Evolutionary conservation across 2,329 filamentous ascomycete species (phyloP).

Genomic region (Diaporthe humulicola): DNA sequence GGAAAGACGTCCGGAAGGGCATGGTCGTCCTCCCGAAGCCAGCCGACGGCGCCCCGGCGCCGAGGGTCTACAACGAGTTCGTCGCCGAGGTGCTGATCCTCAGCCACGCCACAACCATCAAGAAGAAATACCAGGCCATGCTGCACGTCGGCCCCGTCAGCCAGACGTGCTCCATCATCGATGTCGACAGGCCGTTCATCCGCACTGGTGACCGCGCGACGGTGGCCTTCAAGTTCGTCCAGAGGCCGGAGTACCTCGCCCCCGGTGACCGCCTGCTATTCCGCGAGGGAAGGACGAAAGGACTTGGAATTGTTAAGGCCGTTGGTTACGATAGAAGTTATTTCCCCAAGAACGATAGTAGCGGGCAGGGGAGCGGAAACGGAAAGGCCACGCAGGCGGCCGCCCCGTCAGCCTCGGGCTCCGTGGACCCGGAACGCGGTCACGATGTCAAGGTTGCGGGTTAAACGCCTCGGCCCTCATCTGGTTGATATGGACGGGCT

Average conservation of each 20-base stretch:
- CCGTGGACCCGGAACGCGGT: not conserved
- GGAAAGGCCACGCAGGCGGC: slow-evolving; percentile 1
- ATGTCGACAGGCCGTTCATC: slow-evolving; percentile 96
- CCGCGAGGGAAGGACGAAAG: slow-evolving; percentile 94
- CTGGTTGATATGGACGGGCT: not conserved
- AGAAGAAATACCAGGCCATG: slow-evolving; percentile 98
- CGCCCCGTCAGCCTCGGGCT: not conserved
- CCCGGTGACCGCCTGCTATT: slow-evolving; percentile 93
- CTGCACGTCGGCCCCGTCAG: slow-evolving; percentile 94
- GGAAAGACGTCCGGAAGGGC: slow-evolving; percentile 95
- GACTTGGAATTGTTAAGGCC: slow-evolving; percentile 91
- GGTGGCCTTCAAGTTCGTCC: slow-evolving; percentile 95
- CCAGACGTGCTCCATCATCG: slow-evolving; percentile 97
- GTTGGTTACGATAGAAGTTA: slow-evolving; percentile 83
- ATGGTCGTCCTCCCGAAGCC: slow-evolving; percentile 93
- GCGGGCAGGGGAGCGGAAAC: not conserved
- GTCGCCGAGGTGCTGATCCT: slow-evolving; percentile 92
- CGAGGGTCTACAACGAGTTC: slow-evolving; percentile 81
- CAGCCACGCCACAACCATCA: slow-evolving; percentile 96
- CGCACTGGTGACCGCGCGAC: slow-evolving; percentile 93
- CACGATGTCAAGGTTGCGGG: slow-evolving; percentile 14
- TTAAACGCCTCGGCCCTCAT: not conserved
- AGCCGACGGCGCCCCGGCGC: slow-evolving; percentile 76
- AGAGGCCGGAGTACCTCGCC: slow-evolving; percentile 91
- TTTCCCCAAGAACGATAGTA: slow-evolving; percentile 28